Evolutionary conservation across 1,284 basidiomycete species (phyloP), one percentile per base, ranked within the genome.

Genomic region (Pisolithus thermaeus): DNA sequence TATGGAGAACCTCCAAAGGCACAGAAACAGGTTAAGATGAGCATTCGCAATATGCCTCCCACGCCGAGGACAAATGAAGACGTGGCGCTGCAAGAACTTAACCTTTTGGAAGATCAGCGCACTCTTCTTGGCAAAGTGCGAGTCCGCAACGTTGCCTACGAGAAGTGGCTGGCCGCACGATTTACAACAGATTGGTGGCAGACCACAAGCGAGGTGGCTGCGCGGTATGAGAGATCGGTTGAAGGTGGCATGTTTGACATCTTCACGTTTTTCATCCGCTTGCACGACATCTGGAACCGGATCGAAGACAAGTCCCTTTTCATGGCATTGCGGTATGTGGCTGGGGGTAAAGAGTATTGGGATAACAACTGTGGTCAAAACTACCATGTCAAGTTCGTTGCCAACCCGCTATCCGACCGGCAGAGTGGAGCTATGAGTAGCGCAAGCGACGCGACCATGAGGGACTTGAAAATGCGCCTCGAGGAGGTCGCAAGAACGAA

Each of bases 161-260:
- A 90, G 61, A 97, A 97, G 72, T 85, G 83, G 77, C 79, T 97
- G 52, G 88, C 84, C 8, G 83, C 92, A 22, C 84, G 95, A 37
- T 98, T 97, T 71, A 97, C 95, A 2, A 80, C 95, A 59, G 95
- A 98, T 67, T 79, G 78, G 62, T 98, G 96, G 95, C 90, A 93
- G 69, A 98, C 95, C 36, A 95, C 91, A 52, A 92, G 87, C 66
- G 95, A 98, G 70, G 90, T 97, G 44, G 83, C 86, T 1, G 94
- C 85, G 23, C 82, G 80, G 41, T 88, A 92, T 67, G 70, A 81
- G 47, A 84, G 87, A 58, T 84, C 86, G 23, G 59, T 86, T 18
- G 73, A 75, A 52, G 70, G 70, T n/a, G 77, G 75, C 41, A 57
- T 64, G 35, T 81, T 82, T 61, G 92, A 95, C 65, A 66, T 81